Evolutionary conservation across 495 filamentous ascomycete genomes (phyloP).

Genomic region (Rusavskia elegans): DNA sequence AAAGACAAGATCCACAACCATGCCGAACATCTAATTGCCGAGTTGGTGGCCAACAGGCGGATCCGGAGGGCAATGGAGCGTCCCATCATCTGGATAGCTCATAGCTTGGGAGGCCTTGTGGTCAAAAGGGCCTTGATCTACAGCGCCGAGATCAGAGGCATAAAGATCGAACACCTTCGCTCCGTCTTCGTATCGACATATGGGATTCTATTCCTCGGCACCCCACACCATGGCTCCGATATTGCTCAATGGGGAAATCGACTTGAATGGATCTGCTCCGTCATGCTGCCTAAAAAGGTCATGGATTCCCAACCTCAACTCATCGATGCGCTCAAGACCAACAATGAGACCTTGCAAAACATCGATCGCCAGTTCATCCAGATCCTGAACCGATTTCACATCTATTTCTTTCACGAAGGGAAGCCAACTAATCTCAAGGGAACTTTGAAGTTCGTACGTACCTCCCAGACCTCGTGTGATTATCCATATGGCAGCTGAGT

Average conservation of each 20-base stretch:
- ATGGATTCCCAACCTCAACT: slow-evolving; percentile 56
- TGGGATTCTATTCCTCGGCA: slow-evolving; percentile 73
- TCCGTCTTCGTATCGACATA: slow-evolving; percentile 74
- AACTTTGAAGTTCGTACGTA: slow-evolving; percentile 27
- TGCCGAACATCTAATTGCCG: slow-evolving; percentile 61
- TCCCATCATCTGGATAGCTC: slow-evolving; percentile 75
- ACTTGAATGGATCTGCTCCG: slow-evolving; percentile 55
- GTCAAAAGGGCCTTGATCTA: slow-evolving; percentile 58
- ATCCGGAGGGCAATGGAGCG: slow-evolving; percentile 37
- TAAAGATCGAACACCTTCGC: slow-evolving; percentile 55
- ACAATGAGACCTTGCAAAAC: slow-evolving; percentile 66
- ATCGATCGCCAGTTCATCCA: slow-evolving; percentile 67
- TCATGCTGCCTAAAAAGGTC: slow-evolving; percentile 52
- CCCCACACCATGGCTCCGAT: slow-evolving; percentile 70
- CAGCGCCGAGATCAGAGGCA: slow-evolving; percentile 45
- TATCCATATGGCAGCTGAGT: no score
- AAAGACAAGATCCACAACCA: slow-evolving; percentile 71
- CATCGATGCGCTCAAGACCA: slow-evolving; percentile 53
- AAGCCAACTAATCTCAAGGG: slow-evolving; percentile 40
- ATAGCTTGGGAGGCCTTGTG: slow-evolving; percentile 69
- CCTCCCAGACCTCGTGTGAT: no score
- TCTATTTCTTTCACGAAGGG: slow-evolving; percentile 60
- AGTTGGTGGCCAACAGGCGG: slow-evolving; percentile 39
- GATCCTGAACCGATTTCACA: slow-evolving; percentile 53
- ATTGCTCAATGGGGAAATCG: slow-evolving; percentile 62